Evolutionary conservation across 208 protist genomes (phyloP).

Genomic region (Wallacemonas sp.): DNA sequence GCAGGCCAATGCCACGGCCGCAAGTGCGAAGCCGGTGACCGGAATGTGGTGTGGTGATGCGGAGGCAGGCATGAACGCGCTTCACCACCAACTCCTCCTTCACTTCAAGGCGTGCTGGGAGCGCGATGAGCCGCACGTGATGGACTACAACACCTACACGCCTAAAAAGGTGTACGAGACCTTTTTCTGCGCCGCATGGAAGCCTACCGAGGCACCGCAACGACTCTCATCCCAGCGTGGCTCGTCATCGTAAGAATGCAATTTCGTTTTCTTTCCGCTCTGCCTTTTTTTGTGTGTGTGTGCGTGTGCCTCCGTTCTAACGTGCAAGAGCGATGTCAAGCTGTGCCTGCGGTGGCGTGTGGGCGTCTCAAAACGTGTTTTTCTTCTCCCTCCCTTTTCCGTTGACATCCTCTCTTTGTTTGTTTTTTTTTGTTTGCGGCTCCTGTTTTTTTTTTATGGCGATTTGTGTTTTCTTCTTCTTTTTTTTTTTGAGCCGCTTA

Average conservation of each 20-base stretch:
- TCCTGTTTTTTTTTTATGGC: conserved; percentile 1
- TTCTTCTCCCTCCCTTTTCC: neutral
- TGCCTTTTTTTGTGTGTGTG: too few relatives aligned
- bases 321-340: too few relatives aligned
- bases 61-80: conserved; percentile 64
- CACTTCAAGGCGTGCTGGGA: conserved; percentile 84
- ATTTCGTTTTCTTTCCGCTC: conserved; percentile 7
- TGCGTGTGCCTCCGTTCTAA: too few relatives aligned
- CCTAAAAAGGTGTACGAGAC: conserved; percentile 53
- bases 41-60: conserved; percentile 30
- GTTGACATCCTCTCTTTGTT: conserved; percentile 6
- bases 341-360: too few relatives aligned
- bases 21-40: neutral
- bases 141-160: conserved; percentile 85
- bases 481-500: too few relatives aligned
- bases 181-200: conserved; percentile 58
- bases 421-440: neutral
- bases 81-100: conserved; percentile 81
- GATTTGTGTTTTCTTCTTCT: neutral
- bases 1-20: neutral
- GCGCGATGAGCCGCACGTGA: conserved; percentile 78
- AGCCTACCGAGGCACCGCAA: neutral
- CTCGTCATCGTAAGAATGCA: neutral
- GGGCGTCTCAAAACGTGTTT: neutral
- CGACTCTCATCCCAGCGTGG: neutral